Evolutionary conservation across 345 rosid species (phyloP).

Genomic region (Populus deltoides): DNA sequence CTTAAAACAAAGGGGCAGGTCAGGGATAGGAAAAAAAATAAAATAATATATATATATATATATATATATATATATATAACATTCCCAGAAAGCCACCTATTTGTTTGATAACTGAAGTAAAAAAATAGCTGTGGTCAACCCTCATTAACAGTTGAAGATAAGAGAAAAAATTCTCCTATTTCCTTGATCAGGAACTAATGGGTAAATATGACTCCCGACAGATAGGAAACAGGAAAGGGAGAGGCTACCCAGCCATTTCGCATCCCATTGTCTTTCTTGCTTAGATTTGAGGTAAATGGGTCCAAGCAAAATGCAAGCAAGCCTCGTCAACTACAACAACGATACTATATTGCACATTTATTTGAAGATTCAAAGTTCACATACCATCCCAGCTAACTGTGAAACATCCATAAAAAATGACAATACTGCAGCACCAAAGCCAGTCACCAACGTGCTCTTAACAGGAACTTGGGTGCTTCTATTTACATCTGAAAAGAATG

Average conservation of each 20-base stretch:
- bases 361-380: constrained; percentile 5
- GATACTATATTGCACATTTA: neutral
- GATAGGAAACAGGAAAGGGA: neutral
- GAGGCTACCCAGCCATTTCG: neutral
- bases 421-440: constrained; percentile 62
- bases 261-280: neutral
- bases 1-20: neutral
- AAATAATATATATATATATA: too few relatives aligned
- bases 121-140: neutral
- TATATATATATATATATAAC: neutral
- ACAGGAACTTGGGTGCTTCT: constrained; percentile 68
- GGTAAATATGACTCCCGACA: neutral
- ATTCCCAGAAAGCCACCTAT: neutral
- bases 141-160: neutral
- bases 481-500: constrained; percentile 76
- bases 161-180: neutral
- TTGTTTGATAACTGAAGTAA: neutral
- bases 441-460: constrained; percentile 71
- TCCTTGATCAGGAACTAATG: neutral
- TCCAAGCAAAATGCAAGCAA: neutral
- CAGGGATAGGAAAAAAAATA: neutral
- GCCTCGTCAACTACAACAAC: neutral
- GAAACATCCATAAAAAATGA: constrained; percentile 83
- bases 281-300: neutral
- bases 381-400: constrained; percentile 88